phyloP scores from a whole-genome alignment of 306 rosid genomes.

The Cicer judaicum region DNA sequence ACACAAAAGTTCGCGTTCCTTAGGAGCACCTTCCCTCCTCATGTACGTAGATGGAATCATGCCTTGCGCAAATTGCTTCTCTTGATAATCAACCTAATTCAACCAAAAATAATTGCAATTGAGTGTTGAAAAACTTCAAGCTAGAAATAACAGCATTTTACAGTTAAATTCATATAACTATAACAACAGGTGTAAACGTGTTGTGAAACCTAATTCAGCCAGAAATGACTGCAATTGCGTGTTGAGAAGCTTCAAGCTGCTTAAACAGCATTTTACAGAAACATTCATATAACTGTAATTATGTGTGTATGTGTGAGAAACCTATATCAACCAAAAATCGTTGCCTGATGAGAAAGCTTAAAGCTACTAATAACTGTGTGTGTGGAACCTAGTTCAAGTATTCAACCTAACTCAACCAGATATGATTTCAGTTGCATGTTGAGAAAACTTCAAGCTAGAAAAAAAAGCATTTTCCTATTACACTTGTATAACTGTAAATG shows the following conservation, averaged over 20 bases:
- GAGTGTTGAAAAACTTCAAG: not conserved
- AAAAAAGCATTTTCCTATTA: not conserved
- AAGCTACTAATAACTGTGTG: no score
- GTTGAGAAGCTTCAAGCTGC: no score
- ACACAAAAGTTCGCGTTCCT: conserved; percentile 90
- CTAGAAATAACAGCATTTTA: not conserved
- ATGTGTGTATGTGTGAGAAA: no score
- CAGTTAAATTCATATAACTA: no score
- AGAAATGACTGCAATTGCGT: no score
- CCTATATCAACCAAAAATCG: no score
- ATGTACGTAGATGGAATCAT: conserved; percentile 76
- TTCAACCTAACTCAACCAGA: conserved; percentile 65
- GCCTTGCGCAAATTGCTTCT: conserved; percentile 92
- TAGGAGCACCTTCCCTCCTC: conserved; percentile 97
- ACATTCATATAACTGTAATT: no score
- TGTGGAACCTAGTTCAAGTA: no score
- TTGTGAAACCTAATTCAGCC: no score
- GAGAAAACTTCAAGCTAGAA: not conserved
- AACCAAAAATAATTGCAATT: conserved; percentile 7
- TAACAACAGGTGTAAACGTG: no score
- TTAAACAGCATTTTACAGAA: no score
- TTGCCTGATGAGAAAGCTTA: no score
- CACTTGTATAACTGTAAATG: not conserved
- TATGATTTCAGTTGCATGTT: not conserved
- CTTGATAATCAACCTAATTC: conserved; percentile 93